A percentile compares a stretch with the other conserved stretches of the same genome.
Conservation (phyloP, 192 early-diverging fungal genomes). For the Funneliformis mosseae region DNA sequence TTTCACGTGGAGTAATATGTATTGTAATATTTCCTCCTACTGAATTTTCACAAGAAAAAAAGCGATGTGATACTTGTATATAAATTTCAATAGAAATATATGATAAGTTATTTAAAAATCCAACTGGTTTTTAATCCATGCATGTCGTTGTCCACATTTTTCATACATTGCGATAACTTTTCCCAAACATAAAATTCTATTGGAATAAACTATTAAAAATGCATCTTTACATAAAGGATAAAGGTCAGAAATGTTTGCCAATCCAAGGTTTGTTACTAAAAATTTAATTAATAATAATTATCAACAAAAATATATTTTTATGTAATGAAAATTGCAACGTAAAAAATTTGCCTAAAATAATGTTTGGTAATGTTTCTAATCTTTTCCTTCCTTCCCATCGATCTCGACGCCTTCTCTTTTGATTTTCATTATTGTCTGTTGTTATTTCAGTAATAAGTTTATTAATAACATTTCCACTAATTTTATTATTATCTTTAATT, state of each 20-base stretch:
- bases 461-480: background rate
- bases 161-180: conserved; percentile 5
- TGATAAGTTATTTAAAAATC: background rate
- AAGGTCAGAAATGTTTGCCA: background rate
- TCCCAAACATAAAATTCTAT: conserved; percentile 8
- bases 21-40: background rate
- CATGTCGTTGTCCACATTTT: conserved; percentile 4
- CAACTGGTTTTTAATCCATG: background rate
- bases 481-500: conserved; percentile 1
- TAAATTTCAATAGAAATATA: background rate
- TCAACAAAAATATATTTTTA: background rate
- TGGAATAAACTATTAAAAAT: conserved; percentile 8
- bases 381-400: background rate
- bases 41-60: background rate
- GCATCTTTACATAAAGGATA: background rate
- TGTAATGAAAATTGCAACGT: background rate
- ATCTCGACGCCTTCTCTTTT: background rate
- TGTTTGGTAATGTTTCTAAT: background rate
- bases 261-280: background rate
- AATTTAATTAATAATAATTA: background rate
- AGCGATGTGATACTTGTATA: background rate
- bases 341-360: background rate
- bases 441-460: background rate
- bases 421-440: background rate
- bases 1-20: background rate